Evolutionary conservation across 768 basidiomycete genomes (phyloP), one percentile per base, ranked within the genome.

Genomic region (Boletus fagicola): DNA sequence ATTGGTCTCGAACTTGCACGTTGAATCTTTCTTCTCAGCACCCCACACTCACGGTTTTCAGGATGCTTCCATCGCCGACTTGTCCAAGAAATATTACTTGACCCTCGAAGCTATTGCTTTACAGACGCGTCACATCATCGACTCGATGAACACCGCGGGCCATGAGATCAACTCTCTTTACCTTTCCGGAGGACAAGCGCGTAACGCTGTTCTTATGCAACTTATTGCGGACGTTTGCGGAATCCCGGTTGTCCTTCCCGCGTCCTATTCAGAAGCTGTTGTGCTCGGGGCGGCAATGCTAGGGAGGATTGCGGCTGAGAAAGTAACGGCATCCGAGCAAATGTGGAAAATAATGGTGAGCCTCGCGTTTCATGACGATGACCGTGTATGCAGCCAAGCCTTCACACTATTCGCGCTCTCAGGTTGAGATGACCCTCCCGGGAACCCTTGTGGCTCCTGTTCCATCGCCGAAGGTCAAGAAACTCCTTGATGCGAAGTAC

Each of bases 231-330:
- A 96, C 65, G 83, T 85, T 24, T 97, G 95, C 67, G 75, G 76
- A 49, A 82, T 94, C 75, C 86, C 88, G 4, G 85, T 98, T 51
- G 82, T 97, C 38, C 78, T 97, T 36, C 96, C 97, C 0, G 78
- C 77, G 55, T 87, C 86, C 58, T 79, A 83, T 59, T 82, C 83
- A 1, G 87, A 85, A 1, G 90, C 95, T 1, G 97, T 98, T 35
- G 94, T 96, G 4, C 80, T 91, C 12, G 97, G 97, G 1, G 86
- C 92, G 0, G 94, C 96, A 8, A 96, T 99, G 89, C 80, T 99
- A 16, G 97, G 89, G 15, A 80, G 92, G 53, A 89, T 91, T 66
- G 95, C 96, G 3, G 83, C 82, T 26, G 88, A 90, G 62, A 78
- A 76, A 52, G 72, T 73, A 26, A 70, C 72, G 46, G 81, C 86